Evolutionary conservation across 2,329 filamentous ascomycete species (phyloP), one percentile per base, ranked within the genome.

Genomic region (Teratosphaeria viscida): DNA sequence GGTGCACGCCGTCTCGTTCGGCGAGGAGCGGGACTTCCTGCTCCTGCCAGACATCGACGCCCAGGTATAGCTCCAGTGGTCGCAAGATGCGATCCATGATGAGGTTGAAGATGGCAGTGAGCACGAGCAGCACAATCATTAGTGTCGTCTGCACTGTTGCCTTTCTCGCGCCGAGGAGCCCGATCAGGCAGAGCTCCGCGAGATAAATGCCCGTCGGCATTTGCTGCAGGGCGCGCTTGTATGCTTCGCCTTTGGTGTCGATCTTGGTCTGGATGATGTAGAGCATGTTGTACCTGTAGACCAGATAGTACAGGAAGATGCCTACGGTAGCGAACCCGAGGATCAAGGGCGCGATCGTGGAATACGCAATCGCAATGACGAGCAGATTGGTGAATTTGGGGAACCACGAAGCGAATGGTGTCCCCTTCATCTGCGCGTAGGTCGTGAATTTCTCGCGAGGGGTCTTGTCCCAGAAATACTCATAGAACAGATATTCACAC

Each of bases 231-330:
- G 78, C 78, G 29, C 75, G 74, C 57, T 75, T 72, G 65, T 79
- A 80, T 2, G 74, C 73, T 16, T 72, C 72, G 49, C 78, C 78
- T 62, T 76, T 75, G 32, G 78, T 80, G 61, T 80, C 78, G 57
- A 78, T 72, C 59, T 75, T 76, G 61, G 76, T 76, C 65, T 77
- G 77, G 29, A 65, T 55, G 12, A 78, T 76, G 64, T 78, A 80
- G 11, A 80, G 72, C 63, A 79, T 71, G 61, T 78, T 78, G 71
- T 80, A 79, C 19, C 76, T 74, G 67, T 76, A 79, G 57, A 74
- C 76, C 52, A 79, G 62, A 67, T 79, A 80, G 61, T 78, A 73
- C 7, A 79, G 70, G 35, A 65, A 66, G 32, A 79, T 68, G 16
- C 77, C 77, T 14, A 79, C 65, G 6, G 71, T 71, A 5, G 76